Conservation (phyloP, 2,329 filamentous ascomycete species). For the Endocalyx cinctus region DNA sequence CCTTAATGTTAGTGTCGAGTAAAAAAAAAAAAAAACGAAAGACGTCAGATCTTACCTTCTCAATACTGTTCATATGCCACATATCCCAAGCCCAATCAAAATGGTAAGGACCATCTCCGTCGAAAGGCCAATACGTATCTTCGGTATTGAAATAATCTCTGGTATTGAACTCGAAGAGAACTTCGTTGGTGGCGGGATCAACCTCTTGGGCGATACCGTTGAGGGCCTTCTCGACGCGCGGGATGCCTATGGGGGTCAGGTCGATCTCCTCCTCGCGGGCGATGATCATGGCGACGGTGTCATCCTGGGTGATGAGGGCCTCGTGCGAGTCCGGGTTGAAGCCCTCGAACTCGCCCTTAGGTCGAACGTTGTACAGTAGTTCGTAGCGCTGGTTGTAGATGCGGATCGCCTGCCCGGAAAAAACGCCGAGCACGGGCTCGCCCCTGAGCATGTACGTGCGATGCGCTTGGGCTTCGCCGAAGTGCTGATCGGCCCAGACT, state of each 20-base stretch:
- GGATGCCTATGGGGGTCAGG: constrained; percentile 2
- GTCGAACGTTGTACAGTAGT: constrained; percentile 5
- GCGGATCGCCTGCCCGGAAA: constrained; percentile 5
- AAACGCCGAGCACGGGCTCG: constrained; percentile 7
- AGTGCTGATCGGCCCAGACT: constrained; percentile 9
- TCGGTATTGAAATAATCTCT: constrained; percentile 5
- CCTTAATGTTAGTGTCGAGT: no score
- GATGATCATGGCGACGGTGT: constrained; percentile 7
- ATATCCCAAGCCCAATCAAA: constrained; percentile 4
- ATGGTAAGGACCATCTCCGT: constrained; percentile 5
- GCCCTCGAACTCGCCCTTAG: constrained; percentile 6
- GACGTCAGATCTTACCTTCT: no score
- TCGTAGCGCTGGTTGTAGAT: constrained; percentile 12
- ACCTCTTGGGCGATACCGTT: constrained; percentile 9
- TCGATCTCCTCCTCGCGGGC: constrained; percentile 1
- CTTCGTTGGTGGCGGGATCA: constrained; percentile 7
- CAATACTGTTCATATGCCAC: constrained; percentile 9
- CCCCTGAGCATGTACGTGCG: constrained; percentile 5
- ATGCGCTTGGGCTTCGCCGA: constrained; percentile 5
- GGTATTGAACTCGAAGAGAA: constrained; percentile 7
- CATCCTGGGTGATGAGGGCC: constrained; percentile 5
- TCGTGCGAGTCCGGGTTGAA: constrained; percentile 6
- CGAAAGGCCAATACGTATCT: constrained; percentile 7
- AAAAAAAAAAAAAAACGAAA: no score
- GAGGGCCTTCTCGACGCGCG: constrained; percentile 1